These are phyloP conservation scores for Fusarium sp. DNA, from an alignment of 2,329 filamentous ascomycete species.

Conservation along the genomic window DNA sequence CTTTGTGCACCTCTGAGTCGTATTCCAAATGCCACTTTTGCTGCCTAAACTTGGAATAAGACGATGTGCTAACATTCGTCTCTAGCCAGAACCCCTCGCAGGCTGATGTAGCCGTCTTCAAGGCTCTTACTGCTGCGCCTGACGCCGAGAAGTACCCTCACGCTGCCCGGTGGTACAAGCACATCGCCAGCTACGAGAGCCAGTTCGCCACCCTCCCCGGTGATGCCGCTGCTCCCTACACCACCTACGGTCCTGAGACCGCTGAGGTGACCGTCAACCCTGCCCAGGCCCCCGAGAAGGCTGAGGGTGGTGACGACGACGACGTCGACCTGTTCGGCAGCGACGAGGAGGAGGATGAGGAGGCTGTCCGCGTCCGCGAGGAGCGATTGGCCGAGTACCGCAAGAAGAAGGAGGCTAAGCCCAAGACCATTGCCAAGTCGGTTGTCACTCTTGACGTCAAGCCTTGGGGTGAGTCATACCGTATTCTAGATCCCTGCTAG, in stretches of 20 bases:
- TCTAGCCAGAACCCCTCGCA: constrained; percentile 79
- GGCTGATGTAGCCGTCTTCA: constrained; percentile 96
- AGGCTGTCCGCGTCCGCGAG: constrained; percentile 87
- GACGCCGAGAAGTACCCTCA: constrained; percentile 91
- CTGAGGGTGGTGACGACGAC: constrained; percentile 65
- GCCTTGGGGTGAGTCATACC: constrained; percentile 88
- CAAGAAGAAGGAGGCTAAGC: constrained; percentile 96
- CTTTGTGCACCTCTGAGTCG: constrained; percentile 81
- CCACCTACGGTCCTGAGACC: constrained; percentile 90
- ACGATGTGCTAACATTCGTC: constrained; percentile 38
- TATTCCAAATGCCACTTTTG: constrained; percentile 36
- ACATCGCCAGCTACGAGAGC: constrained; percentile 92
- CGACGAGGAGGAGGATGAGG: constrained; percentile 93
- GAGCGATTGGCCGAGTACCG: constrained; percentile 94
- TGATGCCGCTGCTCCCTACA: constrained; percentile 90
- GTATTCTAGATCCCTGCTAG: no score
- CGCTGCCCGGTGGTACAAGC: constrained; percentile 98
- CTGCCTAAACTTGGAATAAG: constrained; percentile 2
- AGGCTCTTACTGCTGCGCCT: constrained; percentile 84
- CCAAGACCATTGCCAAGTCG: constrained; percentile 94
- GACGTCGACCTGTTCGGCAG: constrained; percentile 95
- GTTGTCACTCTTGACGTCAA: constrained; percentile 97
- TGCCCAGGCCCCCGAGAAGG: constrained; percentile 75
- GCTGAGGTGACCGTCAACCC: constrained; percentile 86
- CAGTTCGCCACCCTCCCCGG: constrained; percentile 94